Conservation (phyloP, 768 basidiomycete genomes). For the Rossbeevera mucosa region DNA sequence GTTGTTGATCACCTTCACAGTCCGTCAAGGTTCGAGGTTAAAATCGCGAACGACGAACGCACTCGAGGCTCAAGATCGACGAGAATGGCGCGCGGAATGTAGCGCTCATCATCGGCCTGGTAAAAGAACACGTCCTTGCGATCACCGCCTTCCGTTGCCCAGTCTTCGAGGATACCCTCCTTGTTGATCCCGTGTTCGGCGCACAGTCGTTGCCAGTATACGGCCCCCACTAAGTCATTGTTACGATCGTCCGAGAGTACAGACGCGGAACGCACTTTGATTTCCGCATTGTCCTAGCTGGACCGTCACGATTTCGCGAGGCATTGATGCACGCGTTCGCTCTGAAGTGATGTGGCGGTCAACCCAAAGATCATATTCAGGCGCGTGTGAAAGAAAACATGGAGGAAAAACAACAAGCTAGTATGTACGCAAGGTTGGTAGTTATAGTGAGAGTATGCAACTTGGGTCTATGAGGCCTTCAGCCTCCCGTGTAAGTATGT, state of each 20-base stretch:
- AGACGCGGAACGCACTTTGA: conserved; percentile 55
- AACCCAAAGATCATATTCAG: conserved; percentile 1
- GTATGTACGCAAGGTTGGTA: conserved; percentile 21
- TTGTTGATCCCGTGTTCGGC: conserved; percentile 97
- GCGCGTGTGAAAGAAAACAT: conserved; percentile 11
- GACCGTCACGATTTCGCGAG: conserved; percentile 78
- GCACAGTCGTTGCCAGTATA: conserved; percentile 97
- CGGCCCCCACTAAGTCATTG: conserved; percentile 72
- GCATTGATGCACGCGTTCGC: conserved; percentile 42
- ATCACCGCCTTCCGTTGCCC: conserved; percentile 93
- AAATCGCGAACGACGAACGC: conserved; percentile 25
- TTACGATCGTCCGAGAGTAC: neutral
- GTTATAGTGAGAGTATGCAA: conserved; percentile 15
- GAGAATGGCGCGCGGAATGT: conserved; percentile 94
- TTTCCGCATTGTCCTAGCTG: conserved; percentile 92
- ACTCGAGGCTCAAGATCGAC: conserved; percentile 96
- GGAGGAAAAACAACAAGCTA: conserved; percentile 19
- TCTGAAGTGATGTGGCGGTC: conserved; percentile 3
- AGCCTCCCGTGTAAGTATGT: conserved; percentile 31
- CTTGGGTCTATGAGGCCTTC: conserved; percentile 31
- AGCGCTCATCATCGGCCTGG: conserved; percentile 99
- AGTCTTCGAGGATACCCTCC: conserved; percentile 94
- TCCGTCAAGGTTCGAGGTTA: neutral
- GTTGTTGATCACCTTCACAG: conserved; percentile 84
- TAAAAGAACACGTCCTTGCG: conserved; percentile 99